phyloP scores from a whole-genome alignment of 2,329 filamentous ascomycete species.

The Aspergillus clavatus region DNA sequence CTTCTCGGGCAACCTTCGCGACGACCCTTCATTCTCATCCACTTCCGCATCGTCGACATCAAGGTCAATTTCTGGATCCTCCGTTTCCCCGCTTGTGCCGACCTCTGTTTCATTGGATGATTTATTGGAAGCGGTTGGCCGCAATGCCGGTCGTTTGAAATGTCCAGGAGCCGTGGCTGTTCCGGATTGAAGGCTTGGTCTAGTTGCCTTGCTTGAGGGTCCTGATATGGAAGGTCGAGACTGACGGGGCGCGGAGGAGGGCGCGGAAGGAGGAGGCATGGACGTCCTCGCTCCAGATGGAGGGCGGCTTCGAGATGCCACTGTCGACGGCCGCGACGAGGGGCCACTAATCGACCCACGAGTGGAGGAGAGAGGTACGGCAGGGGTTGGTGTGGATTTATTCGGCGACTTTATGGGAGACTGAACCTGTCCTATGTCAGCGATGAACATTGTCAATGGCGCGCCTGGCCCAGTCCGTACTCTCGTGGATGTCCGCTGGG shows the following conservation, averaged over 20 bases:
- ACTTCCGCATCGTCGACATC: constrained; percentile 22
- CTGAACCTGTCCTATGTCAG: constrained; percentile 38
- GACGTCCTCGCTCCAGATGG: constrained; percentile 56
- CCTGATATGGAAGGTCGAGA: constrained; percentile 39
- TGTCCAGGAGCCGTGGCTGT: constrained; percentile 18
- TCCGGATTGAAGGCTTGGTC: constrained; percentile 26
- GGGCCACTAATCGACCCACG: constrained; percentile 37
- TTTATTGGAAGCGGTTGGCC: constrained; percentile 23
- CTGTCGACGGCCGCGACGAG: constrained; percentile 53
- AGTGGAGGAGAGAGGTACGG: constrained; percentile 54
- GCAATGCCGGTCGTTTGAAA: constrained; percentile 33
- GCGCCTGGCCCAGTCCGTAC: constrained; percentile 22
- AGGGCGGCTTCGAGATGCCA: constrained; percentile 50
- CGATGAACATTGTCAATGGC: background rate
- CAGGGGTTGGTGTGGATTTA: constrained; percentile 59
- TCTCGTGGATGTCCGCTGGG: constrained; percentile 34
- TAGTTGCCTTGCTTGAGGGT: constrained; percentile 29
- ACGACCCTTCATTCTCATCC: constrained; percentile 20
- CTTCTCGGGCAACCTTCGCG: constrained; percentile 20
- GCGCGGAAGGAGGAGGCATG: constrained; percentile 59
- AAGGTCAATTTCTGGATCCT: constrained; percentile 28
- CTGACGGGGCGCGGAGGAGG: constrained; percentile 27
- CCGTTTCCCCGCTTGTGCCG: constrained; percentile 23
- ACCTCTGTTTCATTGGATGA: constrained; percentile 25
- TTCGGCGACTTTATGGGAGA: constrained; percentile 76